Evolutionary conservation across 164 flowering plant genomes (phyloP).

Genomic region (Platanus orientalis): DNA sequence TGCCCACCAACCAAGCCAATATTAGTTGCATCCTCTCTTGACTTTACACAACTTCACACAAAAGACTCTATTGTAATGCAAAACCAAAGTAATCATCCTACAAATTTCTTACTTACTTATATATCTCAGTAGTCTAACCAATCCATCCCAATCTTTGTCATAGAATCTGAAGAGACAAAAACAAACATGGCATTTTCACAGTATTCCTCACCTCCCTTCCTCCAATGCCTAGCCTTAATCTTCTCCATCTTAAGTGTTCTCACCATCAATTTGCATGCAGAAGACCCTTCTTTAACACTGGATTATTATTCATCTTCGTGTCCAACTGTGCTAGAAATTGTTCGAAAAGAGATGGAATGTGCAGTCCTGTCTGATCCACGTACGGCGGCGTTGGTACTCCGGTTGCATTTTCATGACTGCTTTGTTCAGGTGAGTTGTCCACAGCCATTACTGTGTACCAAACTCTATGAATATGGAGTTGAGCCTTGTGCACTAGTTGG

Average conservation of each 20-base stretch:
- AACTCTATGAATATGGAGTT: no score
- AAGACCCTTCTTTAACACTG: constrained; percentile 47
- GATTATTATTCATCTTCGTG: constrained; percentile 74
- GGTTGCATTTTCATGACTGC: constrained; percentile 92
- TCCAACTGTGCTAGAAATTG: constrained; percentile 49
- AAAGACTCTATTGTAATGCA: constrained; percentile 12
- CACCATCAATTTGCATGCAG: constrained; percentile 26
- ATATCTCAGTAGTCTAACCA: constrained; percentile 19
- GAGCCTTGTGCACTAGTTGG: no score
- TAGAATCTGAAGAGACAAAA: constrained; percentile 9
- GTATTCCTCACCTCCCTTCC: constrained; percentile 4
- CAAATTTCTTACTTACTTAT: neutral
- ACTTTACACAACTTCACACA: constrained; percentile 29
- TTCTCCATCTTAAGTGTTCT: constrained; percentile 19
- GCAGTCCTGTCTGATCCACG: constrained; percentile 71
- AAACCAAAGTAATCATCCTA: neutral
- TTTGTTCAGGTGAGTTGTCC: constrained; percentile 69
- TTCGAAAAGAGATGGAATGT: constrained; percentile 78
- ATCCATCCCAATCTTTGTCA: neutral
- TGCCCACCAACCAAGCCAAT: constrained; percentile 47
- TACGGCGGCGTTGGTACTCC: constrained; percentile 65
- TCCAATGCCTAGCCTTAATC: constrained; percentile 14
- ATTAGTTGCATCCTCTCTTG: constrained; percentile 85
- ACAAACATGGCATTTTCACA: constrained; percentile 19
- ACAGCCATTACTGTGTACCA: no score